Evolutionary conservation across 768 basidiomycete genomes (phyloP).

Genomic region (Podaxis pistillaris): DNA sequence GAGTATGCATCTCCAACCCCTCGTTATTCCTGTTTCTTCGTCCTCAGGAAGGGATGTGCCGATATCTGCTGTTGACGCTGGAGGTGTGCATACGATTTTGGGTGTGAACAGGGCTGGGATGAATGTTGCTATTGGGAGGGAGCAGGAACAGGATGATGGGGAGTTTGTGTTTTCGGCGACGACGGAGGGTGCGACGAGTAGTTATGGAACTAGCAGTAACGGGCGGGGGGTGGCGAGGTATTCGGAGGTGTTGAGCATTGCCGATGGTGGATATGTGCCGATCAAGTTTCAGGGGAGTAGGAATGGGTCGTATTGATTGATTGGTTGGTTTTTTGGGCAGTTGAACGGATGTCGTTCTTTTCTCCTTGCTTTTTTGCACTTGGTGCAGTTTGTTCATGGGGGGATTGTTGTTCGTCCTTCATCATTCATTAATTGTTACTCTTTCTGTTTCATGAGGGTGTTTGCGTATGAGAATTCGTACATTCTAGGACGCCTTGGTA

Average conservation of each 20-base stretch:
- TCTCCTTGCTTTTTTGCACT: too few species aligned
- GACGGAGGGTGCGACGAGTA: slow-evolving; percentile 1
- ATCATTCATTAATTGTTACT: too few species aligned
- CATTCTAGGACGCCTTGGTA: too few species aligned
- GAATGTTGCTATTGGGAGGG: slow-evolving; percentile 24
- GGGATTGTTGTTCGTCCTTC: too few species aligned
- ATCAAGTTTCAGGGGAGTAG: slow-evolving; percentile 6
- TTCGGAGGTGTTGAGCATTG: slow-evolving; percentile 25
- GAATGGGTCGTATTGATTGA: background rate
- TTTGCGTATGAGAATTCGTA: too few species aligned
- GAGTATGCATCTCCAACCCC: slow-evolving; percentile 33
- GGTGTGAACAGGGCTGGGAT: slow-evolving; percentile 19
- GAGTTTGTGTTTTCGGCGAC: background rate
- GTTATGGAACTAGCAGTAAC: slow-evolving; percentile 8
- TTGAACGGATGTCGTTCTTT: background rate
- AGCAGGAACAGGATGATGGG: slow-evolving; percentile 22
- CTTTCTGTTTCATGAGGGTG: too few species aligned
- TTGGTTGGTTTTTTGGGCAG: background rate
- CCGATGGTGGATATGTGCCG: slow-evolving; percentile 20
- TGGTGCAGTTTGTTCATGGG: too few species aligned
- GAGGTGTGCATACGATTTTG: slow-evolving; percentile 1
- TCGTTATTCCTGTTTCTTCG: slow-evolving; percentile 26
- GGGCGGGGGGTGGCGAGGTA: slow-evolving; percentile 22
- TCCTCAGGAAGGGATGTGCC: background rate
- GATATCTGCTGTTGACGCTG: slow-evolving; percentile 6